Evolutionary conservation across 2,329 filamentous ascomycete genomes (phyloP), one percentile per base, ranked within the genome.

Genomic region (Clonostachys chloroleuca): DNA sequence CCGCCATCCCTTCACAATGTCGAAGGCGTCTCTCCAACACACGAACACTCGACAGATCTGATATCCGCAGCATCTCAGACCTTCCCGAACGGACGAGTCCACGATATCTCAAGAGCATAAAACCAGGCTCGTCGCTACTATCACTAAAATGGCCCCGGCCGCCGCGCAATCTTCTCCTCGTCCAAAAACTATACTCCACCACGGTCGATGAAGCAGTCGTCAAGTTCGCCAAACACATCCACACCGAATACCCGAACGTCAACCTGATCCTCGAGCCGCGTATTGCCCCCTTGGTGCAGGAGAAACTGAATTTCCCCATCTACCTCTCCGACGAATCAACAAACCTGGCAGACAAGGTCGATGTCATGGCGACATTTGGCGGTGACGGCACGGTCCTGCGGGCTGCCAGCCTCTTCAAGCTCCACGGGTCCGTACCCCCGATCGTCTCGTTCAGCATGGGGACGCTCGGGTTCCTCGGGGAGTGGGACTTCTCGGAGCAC

Each of bases 401-500:
- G 18, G 65, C 65, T 2, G 65, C 65, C 7, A 68, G 65, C 47
- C 49, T 96, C 6, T 97, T 66, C 69, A 90, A 90, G 49, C 86
- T 89, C 36, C 84, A 88, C 41, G 75, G 80, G 3, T 83, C 83
- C 40, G 92, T 99, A 0, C 94, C 94, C 1, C 94, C 94, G 0
- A 87, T 99, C 34, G 74, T 99, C 8, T 91, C 89, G 2, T 99
- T 99, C 62, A 95, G 91, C 62, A 96, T 99, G 89, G 94, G 94
- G 6, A 95, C 92, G 0, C 73, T 99, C 1, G 94, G 94, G 0
- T 99, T 99, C 56, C 71, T 99, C 8, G 92, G 92, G 14, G 92
- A 97, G 67, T 99, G 92, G 92, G 95, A 94, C 58, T 97, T 97
- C 62, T 76, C 77, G 7, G 92, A 97, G 58, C 89, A 95, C 70